A percentile compares a stretch with the other conserved stretches of the same genome.
These are phyloP conservation scores for Scheffersomyces lignosus DNA, from an alignment of 805 yeast genomes.

Conservation along the genomic window DNA sequence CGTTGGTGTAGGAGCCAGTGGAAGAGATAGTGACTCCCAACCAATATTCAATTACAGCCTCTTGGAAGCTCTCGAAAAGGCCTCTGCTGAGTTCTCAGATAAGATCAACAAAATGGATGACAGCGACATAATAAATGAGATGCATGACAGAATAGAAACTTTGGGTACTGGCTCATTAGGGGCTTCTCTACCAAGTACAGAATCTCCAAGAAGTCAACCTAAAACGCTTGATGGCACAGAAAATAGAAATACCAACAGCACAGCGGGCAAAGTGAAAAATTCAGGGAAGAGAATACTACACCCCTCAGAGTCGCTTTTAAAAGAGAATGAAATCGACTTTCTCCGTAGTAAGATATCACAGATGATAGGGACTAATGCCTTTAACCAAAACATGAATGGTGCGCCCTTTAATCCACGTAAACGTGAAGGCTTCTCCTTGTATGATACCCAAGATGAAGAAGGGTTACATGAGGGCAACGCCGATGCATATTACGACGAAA, in stretches of 20 bases:
- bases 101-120: constrained; percentile 10
- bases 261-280: not conserved
- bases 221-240: not conserved
- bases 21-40: constrained; percentile 9
- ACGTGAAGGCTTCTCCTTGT: constrained; percentile 28
- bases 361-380: constrained; percentile 18
- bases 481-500: constrained; percentile 14
- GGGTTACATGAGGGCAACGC: constrained; percentile 38
- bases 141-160: constrained; percentile 4
- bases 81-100: constrained; percentile 19
- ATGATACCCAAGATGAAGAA: constrained; percentile 40
- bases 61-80: constrained; percentile 31
- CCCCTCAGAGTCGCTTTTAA: constrained; percentile 12
- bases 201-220: not conserved
- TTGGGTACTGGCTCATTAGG: not conserved
- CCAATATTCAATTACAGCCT: constrained; percentile 29
- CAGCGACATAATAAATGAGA: constrained; percentile 8
- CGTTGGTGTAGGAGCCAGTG: constrained; percentile 6
- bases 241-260: not conserved
- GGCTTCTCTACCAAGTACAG: not conserved
- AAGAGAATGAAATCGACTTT: constrained; percentile 28
- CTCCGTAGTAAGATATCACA: constrained; percentile 25
- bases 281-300: not conserved
- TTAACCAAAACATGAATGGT: constrained; percentile 8
- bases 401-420: constrained; percentile 1